A percentile compares a stretch with the other conserved stretches of the same genome.
These are phyloP conservation scores for Flaveria ramosissima DNA, from an alignment of 129 eudicot genomes.

Conservation along the genomic window DNA sequence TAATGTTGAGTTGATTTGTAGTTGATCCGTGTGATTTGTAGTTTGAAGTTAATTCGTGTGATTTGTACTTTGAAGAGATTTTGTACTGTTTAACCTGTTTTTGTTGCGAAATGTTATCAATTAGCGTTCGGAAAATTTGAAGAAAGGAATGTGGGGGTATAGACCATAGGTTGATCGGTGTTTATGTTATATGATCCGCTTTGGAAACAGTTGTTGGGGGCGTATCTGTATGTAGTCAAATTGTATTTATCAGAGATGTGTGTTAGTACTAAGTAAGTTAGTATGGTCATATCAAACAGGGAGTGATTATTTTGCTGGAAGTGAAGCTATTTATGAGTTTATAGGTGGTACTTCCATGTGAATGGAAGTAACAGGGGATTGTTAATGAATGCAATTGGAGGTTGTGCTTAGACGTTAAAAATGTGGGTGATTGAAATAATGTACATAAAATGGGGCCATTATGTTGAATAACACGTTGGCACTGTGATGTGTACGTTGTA, in stretches of 20 bases:
- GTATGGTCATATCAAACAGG: too few relatives aligned
- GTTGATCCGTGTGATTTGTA: neutral
- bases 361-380: neutral
- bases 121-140: neutral
- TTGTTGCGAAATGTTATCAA: neutral
- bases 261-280: too few relatives aligned
- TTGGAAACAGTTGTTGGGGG: neutral
- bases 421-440: constrained; percentile 1
- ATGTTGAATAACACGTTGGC: neutral
- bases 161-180: constrained; percentile 24
- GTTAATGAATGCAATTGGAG: neutral
- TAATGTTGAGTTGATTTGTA: neutral
- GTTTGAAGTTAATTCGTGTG: neutral
- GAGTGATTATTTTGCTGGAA: neutral
- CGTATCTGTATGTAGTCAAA: neutral
- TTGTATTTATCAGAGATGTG: neutral
- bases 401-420: neutral
- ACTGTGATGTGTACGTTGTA: neutral
- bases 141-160: neutral
- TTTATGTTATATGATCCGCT: constrained; percentile 25
- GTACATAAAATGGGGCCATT: neutral
- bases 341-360: neutral
- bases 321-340: neutral
- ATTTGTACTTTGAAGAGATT: constrained; percentile 1
- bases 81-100: neutral